A percentile compares a stretch with the other conserved stretches of the same genome.
phyloP scores from a whole-genome alignment of 164 flowering plant genomes.

The Buxus sempervirens region DNA sequence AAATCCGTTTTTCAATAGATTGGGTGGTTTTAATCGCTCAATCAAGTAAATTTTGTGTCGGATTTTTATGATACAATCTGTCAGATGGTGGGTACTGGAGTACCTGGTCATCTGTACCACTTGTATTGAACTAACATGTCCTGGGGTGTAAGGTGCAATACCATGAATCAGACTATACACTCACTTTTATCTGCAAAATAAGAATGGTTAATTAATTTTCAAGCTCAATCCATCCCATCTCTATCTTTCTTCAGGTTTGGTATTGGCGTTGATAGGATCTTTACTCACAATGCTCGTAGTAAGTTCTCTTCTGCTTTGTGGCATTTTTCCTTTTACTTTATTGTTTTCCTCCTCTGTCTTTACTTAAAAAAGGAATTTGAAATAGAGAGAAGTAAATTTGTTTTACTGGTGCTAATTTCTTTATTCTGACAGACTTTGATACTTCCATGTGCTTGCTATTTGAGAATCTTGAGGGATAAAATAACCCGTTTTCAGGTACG shows the following conservation, averaged over 20 bases:
- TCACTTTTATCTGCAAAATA: too few relatives aligned
- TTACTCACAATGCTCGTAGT: constrained; percentile 95
- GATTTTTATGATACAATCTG: too few relatives aligned
- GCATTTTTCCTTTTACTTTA: neutral
- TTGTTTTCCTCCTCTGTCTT: too few relatives aligned
- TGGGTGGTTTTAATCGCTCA: too few relatives aligned
- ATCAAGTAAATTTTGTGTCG: too few relatives aligned
- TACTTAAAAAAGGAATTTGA: neutral
- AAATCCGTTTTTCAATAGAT: too few relatives aligned
- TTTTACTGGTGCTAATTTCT: neutral
- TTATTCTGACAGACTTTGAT: constrained; percentile 61
- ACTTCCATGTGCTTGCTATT: constrained; percentile 82
- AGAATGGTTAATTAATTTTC: too few relatives aligned
- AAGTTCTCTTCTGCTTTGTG: constrained; percentile 28
- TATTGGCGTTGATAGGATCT: constrained; percentile 91
- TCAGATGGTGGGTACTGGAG: too few relatives aligned
- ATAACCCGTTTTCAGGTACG: constrained; percentile 60
- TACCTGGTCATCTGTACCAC: too few relatives aligned
- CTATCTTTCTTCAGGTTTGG: constrained; percentile 50
- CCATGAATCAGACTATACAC: too few relatives aligned
- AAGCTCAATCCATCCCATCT: neutral
- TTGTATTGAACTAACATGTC: too few relatives aligned
- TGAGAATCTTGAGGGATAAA: constrained; percentile 76
- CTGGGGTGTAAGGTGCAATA: too few relatives aligned
- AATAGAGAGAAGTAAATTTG: neutral